Conservation (phyloP, 1,284 basidiomycete genomes). For the Xerocomus cyaneibrunnescens region DNA sequence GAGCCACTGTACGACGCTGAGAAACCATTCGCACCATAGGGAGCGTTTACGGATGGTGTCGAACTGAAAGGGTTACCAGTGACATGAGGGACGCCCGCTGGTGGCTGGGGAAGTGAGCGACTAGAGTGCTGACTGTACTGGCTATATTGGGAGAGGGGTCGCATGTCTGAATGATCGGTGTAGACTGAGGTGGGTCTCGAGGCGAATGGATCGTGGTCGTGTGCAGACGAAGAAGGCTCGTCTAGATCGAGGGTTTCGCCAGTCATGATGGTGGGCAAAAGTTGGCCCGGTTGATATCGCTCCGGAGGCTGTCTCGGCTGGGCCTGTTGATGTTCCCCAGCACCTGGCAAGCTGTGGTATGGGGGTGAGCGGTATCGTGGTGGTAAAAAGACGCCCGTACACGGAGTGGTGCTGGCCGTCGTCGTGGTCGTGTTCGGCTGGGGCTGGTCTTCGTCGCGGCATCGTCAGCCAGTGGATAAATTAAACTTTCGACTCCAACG, state of each 20-base stretch:
- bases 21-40: slow-evolving; percentile 16
- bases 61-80: slow-evolving; percentile 28
- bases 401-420: neutral
- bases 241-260: slow-evolving; percentile 39
- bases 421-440: slow-evolving; percentile 6
- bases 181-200: slow-evolving; percentile 26
- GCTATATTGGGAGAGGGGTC: slow-evolving; percentile 30
- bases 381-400: slow-evolving; percentile 7
- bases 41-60: slow-evolving; percentile 9
- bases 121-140: slow-evolving; percentile 25
- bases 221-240: slow-evolving; percentile 20
- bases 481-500: neutral
- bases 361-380: slow-evolving; percentile 1
- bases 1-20: slow-evolving; percentile 20
- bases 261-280: slow-evolving; percentile 37
- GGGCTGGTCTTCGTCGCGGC: slow-evolving; percentile 26
- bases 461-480: slow-evolving; percentile 9
- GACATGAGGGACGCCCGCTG: slow-evolving; percentile 17
- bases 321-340: neutral
- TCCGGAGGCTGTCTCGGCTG: slow-evolving; percentile 23
- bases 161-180: slow-evolving; percentile 24
- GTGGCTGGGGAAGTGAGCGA: slow-evolving; percentile 26
- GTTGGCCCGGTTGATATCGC: slow-evolving; percentile 37
- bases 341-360: slow-evolving; percentile 9
- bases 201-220: slow-evolving; percentile 32